Percentiles rank a stretch among this genome's conserved stretches.
Conservation (phyloP, 148 eudicot genomes). For the Nyssa sinensis region DNA sequence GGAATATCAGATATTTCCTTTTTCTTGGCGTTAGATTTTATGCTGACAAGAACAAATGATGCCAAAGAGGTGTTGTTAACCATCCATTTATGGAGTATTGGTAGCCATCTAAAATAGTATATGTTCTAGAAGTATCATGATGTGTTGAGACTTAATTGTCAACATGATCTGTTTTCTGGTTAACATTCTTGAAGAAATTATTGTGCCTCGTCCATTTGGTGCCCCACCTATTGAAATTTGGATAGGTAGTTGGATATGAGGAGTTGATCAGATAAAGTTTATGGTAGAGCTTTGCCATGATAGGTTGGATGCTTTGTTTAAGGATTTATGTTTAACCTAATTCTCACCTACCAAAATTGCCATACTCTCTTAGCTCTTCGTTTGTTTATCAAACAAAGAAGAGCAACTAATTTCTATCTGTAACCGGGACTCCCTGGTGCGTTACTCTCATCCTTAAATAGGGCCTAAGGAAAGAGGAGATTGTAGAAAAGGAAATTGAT, state of each 20-base stretch:
- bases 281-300: background rate
- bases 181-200: background rate
- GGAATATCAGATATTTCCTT: background rate
- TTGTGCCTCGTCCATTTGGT: background rate
- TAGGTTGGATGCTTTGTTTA: background rate
- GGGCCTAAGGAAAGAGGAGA: too few species aligned
- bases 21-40: background rate
- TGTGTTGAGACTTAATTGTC: background rate
- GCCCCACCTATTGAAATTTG: conserved; percentile 12
- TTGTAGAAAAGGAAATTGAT: too few species aligned
- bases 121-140: background rate
- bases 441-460: too few species aligned
- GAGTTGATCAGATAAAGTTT: background rate
- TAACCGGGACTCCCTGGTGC: background rate
- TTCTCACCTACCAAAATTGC: background rate
- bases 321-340: background rate
- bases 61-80: background rate
- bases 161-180: background rate
- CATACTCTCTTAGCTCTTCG: background rate
- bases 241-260: background rate
- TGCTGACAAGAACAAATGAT: background rate
- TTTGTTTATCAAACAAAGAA: too few species aligned
- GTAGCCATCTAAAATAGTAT: background rate
- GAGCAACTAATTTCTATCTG: too few species aligned
- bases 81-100: background rate